These are phyloP conservation scores for Jatropha curcas DNA, from an alignment of 345 rosid genomes.

Conservation along the genomic window DNA sequence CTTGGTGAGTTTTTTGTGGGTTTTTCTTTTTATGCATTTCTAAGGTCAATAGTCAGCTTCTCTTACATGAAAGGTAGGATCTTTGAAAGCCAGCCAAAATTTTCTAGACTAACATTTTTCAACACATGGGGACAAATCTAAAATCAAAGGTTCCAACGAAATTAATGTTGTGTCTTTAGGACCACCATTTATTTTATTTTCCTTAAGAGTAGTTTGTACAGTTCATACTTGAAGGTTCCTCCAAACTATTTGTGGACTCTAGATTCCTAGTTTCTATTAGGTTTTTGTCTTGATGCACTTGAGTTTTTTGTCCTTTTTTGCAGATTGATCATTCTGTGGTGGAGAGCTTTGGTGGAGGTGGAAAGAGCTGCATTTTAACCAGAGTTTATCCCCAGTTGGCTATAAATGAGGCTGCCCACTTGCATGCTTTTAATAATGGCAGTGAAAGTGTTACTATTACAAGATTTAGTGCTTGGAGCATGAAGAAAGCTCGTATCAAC, in stretches of 20 bases:
- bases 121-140: no score
- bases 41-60: conserved; percentile 15
- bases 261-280: background rate
- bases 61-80: background rate
- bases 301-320: background rate
- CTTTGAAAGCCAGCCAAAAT: background rate
- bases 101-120: background rate
- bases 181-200: background rate
- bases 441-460: conserved; percentile 40
- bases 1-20: conserved; percentile 45
- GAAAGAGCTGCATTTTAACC: conserved; percentile 64
- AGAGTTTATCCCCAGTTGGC: conserved; percentile 69
- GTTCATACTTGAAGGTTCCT: background rate
- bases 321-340: conserved; percentile 77
- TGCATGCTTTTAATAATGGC: conserved; percentile 68
- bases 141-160: no score
- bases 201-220: background rate
- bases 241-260: background rate
- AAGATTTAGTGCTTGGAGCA: conserved; percentile 67
- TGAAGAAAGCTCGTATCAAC: conserved; percentile 50
- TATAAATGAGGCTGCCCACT: conserved; percentile 32
- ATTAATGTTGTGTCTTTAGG: background rate
- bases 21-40: background rate
- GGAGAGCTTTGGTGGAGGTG: conserved; percentile 79
- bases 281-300: background rate